Base-by-base conservation (phyloP, 495 filamentous ascomycete genomes). In the Antarctomyces pellizariae region DNA sequence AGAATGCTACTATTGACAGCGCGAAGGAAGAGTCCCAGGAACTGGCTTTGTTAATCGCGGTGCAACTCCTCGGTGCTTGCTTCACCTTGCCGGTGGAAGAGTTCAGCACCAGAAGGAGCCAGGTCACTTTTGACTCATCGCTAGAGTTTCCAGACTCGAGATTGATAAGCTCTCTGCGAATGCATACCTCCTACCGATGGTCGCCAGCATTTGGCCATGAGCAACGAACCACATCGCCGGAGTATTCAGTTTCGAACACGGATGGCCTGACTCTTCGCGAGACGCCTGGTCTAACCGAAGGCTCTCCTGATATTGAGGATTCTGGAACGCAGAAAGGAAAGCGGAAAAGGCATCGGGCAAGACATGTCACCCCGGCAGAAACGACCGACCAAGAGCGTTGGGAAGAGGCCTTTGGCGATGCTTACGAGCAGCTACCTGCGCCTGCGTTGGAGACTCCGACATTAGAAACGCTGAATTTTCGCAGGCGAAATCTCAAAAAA, bases 141-240 rank as follows among this genome's bases (percentile, higher is more conserved):
- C n/a, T n/a, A n/a, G 17, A 18, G 11, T n/a, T 33, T 12, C 29
- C 26, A 5, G 36, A 37, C 25, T 16, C 32, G 16, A 24, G 31
- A 25, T 35, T 42, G 26, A 39, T 47, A 12, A 47, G 46, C 27
- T 43, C 37, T 22, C 23, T 49, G 20, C 36, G 44, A 17, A 31
- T 47, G 33, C 42, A 47, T 32, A 38, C 42, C 3, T 29, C 41
- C 13, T 42, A 31, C 28, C 30, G 31, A 27, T 40, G 42, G 30
- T 43, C 42, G 10, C 44, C 46, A 13, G 30, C 32, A 17, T 44
- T 42, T 24, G 44, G 46, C 4, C 36, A 49, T 22, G 35, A 47
- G 26, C 35, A 39, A 10, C 36, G 44, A 10, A 44, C 42, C 26
- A 35, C 35, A 18, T 45, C 44, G 2, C 32, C 41, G 18, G 34